Conservation (phyloP, 257 asterid species). For the Ballota nigra region DNA sequence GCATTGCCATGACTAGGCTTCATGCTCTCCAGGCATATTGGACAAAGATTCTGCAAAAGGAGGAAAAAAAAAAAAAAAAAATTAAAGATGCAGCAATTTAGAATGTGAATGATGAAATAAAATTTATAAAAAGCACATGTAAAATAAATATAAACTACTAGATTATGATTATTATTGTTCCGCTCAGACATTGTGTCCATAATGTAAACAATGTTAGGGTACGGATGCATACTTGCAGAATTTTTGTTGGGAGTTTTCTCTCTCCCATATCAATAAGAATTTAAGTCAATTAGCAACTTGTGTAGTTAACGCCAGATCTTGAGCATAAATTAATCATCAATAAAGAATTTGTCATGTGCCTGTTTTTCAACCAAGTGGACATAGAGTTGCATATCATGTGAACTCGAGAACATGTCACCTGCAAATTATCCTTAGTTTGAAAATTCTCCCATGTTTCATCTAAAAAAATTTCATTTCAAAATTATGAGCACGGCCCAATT, state of each 20-base stretch:
- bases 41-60: conserved; percentile 60
- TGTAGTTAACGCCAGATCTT: background rate
- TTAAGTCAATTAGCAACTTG: conserved; percentile 2
- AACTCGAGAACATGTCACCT: background rate
- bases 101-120: background rate
- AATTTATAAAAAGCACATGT: background rate
- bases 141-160: background rate
- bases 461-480: background rate
- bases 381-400: background rate
- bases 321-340: background rate
- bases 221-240: background rate
- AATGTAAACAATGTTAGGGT: background rate
- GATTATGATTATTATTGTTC: background rate
- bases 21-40: conserved; percentile 76
- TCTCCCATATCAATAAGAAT: background rate
- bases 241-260: background rate
- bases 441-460: background rate
- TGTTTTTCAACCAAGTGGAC: background rate
- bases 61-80: background rate
- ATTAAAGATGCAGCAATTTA: background rate
- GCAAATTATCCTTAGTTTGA: conserved; percentile 14
- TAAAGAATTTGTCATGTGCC: background rate
- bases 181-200: background rate
- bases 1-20: conserved; percentile 83
- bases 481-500: background rate